Conservation (phyloP, 805 yeast genomes). For the Candida jianshihensis region DNA sequence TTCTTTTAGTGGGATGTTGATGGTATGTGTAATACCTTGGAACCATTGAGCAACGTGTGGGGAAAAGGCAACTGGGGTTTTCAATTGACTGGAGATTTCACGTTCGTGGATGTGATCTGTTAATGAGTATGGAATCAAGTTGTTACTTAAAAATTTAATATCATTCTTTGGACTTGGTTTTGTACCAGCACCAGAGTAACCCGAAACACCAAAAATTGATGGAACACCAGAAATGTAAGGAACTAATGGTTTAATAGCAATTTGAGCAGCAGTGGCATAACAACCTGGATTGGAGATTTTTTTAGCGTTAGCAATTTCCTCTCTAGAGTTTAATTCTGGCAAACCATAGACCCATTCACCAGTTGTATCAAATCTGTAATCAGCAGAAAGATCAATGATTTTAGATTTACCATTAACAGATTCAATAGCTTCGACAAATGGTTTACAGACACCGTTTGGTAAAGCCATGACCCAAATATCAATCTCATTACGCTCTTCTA, state of each 20-base stretch:
- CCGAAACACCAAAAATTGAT: conserved; percentile 89
- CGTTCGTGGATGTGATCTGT: conserved; percentile 97
- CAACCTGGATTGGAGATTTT: conserved; percentile 97
- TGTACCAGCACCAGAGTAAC: conserved; percentile 99
- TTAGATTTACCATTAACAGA: conserved; percentile 64
- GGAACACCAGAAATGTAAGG: conserved; percentile 68
- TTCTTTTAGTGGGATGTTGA: conserved; percentile 77
- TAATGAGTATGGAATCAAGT: conserved; percentile 88
- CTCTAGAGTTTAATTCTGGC: conserved; percentile 81
- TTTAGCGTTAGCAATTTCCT: conserved; percentile 57
- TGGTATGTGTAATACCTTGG: conserved; percentile 94
- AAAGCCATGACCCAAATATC: conserved; percentile 99
- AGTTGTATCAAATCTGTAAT: conserved; percentile 85
- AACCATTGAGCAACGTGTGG: conserved; percentile 99
- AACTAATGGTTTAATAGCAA: conserved; percentile 83
- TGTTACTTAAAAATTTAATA: conserved; percentile 61
- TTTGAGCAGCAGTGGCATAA: conserved; percentile 97
- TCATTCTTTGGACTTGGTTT: conserved; percentile 97
- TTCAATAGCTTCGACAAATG: conserved; percentile 76
- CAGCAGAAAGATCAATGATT: conserved; percentile 91
- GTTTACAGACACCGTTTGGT: conserved; percentile 95
- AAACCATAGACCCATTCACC: conserved; percentile 91
- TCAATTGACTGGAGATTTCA: conserved; percentile 80
- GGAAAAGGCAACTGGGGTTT: conserved; percentile 74
- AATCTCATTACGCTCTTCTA: conserved; percentile 71